Evolutionary conservation across 2,329 filamentous ascomycete genomes (phyloP), one percentile per base, ranked within the genome.

Genomic region (Pezicula neosporulosa): DNA sequence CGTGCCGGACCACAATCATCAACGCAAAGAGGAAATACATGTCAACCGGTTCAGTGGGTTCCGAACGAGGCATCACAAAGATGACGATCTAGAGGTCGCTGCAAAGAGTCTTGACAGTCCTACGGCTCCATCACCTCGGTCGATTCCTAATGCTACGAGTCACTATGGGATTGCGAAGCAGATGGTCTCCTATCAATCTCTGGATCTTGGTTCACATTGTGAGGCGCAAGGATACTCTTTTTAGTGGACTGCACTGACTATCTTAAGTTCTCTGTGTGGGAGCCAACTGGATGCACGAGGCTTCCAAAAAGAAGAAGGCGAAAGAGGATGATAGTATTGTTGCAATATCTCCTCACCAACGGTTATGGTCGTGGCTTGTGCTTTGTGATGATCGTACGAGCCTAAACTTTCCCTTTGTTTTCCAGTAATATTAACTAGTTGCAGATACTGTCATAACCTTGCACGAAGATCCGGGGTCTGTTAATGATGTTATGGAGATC

Each of bases 121-220:
- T 3, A 49, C 47, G 13, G 5, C 47, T 16, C 33, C 48, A 3
- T 24, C 41, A 13, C 15, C 21, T 21, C 35, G 24, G 35, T 24
- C 16, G 19, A 4, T 15, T 10, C 10, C 33, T 15, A 49, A 41
- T 51, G 44, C 45, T 13, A 51, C 57, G 39, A 72, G 52, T 59
- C 70, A 55, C 60, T 77, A 54, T 71, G 71, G 54, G 46, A 81
- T 90, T 39, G 80, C 86, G 6, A 77, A 87, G 55, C 79, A 85
- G 49, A 85, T 89, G n/a, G 86, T 86, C 74, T 87, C 90, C 64
- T 91, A 87, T 66, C 85, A 83, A 13, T 86, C 86, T 1, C 79
- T 89, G 13, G 87, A 91, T 60, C 80, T 85, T 65, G 87, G 86
- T 0, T 70, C 76, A 15, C 77, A 75, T 64, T 89, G 86, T 83